These are phyloP conservation scores for Phoma sp. DNA, from an alignment of 2,329 filamentous ascomycete genomes.

Conservation along the genomic window DNA sequence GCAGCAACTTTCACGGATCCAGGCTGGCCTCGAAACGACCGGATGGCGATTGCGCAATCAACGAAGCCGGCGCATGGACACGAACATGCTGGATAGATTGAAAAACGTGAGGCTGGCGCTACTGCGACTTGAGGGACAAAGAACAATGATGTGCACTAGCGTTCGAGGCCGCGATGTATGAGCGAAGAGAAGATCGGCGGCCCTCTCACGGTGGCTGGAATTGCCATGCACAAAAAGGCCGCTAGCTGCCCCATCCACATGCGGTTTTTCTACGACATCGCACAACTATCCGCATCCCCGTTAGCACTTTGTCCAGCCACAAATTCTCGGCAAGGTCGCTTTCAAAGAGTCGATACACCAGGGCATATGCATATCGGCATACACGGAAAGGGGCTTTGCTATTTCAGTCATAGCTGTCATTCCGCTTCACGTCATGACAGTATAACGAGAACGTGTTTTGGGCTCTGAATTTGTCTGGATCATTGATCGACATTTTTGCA, in stretches of 20 bases:
- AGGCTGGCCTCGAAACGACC: neutral
- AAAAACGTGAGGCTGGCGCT: slow-evolving; percentile 8
- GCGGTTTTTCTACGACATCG: slow-evolving; percentile 44
- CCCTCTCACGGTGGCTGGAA: slow-evolving; percentile 38
- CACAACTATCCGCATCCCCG: slow-evolving; percentile 33
- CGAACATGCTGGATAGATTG: neutral
- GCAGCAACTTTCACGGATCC: neutral
- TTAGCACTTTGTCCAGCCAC: slow-evolving; percentile 38
- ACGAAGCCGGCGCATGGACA: slow-evolving; percentile 1
- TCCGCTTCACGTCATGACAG: too few species aligned
- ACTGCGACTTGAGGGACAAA: slow-evolving; percentile 1
- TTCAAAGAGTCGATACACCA: neutral
- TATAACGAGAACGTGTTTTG: too few species aligned
- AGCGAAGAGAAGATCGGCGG: slow-evolving; percentile 9
- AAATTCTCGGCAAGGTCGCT: slow-evolving; percentile 13
- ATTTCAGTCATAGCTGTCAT: too few species aligned
- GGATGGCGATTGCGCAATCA: neutral
- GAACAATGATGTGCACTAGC: slow-evolving; percentile 1
- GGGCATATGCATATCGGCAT: neutral
- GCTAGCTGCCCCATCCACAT: slow-evolving; percentile 26
- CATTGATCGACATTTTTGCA: too few species aligned
- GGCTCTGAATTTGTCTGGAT: too few species aligned
- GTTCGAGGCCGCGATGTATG: neutral
- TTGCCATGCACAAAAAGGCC: slow-evolving; percentile 21
- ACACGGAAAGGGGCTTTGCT: neutral